phyloP scores from a whole-genome alignment of 352 stramenopile species.

The Globisporangium middletonii region DNA sequence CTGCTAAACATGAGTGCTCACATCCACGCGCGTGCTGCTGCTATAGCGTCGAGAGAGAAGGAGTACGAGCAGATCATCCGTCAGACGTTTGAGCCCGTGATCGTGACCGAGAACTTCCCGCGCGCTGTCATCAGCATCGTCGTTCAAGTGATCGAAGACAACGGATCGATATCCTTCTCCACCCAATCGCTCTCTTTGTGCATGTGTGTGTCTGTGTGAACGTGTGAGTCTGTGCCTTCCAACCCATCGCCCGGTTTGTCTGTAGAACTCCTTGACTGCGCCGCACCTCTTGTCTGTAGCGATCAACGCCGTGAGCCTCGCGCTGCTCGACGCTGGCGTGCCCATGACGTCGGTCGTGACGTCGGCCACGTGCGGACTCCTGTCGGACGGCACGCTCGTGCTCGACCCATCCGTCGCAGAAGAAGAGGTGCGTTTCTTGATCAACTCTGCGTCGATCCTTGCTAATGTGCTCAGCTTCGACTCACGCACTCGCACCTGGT shows the following conservation, averaged over 20 bases:
- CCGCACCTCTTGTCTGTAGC: constrained; percentile 62
- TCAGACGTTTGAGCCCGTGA: constrained; percentile 64
- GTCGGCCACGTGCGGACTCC: constrained; percentile 59
- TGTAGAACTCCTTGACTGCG: constrained; percentile 32
- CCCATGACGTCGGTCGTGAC: constrained; percentile 69
- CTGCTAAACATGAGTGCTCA: neutral
- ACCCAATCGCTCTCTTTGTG: constrained; percentile 17
- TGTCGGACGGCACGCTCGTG: constrained; percentile 55
- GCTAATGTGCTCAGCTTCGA: too few species aligned
- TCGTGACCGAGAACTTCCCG: constrained; percentile 65
- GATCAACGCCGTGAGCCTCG: constrained; percentile 74
- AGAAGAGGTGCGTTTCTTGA: constrained; percentile 46
- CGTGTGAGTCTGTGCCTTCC: neutral
- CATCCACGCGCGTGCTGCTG: neutral
- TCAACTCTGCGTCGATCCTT: too few species aligned
- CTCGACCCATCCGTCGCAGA: constrained; percentile 62
- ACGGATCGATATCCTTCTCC: constrained; percentile 58
- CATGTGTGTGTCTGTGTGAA: constrained; percentile 3
- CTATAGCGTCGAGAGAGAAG: constrained; percentile 71
- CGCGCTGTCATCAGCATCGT: constrained; percentile 83
- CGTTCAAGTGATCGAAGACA: constrained; percentile 81
- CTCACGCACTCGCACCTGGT: constrained; percentile 2
- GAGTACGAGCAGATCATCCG: constrained; percentile 82
- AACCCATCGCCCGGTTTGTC: neutral
- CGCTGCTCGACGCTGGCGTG: constrained; percentile 76